A percentile compares a stretch with the other conserved stretches of the same genome.
Evolutionary conservation across 2,329 filamentous ascomycete species (phyloP).

Genomic region (Trichoderma sp.): DNA sequence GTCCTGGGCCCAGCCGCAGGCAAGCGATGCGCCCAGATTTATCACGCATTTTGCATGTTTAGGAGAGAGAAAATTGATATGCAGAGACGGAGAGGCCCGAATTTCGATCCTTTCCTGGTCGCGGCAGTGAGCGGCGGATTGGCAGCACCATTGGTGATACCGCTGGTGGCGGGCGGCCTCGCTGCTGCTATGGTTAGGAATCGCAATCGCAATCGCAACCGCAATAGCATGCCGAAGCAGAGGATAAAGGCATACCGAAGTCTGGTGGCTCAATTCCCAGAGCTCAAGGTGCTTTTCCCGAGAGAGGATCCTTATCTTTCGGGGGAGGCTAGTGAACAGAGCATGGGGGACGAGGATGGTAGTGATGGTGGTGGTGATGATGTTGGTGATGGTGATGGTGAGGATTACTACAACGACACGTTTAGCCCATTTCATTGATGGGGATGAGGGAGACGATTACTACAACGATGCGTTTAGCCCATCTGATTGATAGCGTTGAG

Average conservation of each 20-base stretch:
- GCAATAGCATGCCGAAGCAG: not conserved
- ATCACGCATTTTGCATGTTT: not conserved
- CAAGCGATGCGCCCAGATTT: not conserved
- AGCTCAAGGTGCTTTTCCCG: not conserved
- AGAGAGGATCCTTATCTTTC: no score
- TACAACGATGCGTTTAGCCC: not conserved
- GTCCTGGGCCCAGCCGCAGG: not conserved
- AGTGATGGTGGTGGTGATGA: not conserved
- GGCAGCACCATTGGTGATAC: not conserved
- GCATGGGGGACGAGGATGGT: not conserved
- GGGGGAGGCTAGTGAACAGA: not conserved
- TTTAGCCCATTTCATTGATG: slow-evolving; percentile 5
- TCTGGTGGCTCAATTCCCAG: not conserved
- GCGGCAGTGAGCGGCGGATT: slow-evolving; percentile 1
- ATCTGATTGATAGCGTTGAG: not conserved
- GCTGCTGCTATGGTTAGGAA: not conserved
- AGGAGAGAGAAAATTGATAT: not conserved
- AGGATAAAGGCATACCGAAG: not conserved
- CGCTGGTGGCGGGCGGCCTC: not conserved
- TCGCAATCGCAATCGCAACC: not conserved
- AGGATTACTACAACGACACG: not conserved
- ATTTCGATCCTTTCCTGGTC: not conserved
- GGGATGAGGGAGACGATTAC: not conserved
- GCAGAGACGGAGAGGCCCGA: not conserved
- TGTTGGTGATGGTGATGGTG: not conserved